Base-by-base conservation (phyloP, 2,329 filamentous ascomycete genomes). In the Cladophialophora yegresii region DNA sequence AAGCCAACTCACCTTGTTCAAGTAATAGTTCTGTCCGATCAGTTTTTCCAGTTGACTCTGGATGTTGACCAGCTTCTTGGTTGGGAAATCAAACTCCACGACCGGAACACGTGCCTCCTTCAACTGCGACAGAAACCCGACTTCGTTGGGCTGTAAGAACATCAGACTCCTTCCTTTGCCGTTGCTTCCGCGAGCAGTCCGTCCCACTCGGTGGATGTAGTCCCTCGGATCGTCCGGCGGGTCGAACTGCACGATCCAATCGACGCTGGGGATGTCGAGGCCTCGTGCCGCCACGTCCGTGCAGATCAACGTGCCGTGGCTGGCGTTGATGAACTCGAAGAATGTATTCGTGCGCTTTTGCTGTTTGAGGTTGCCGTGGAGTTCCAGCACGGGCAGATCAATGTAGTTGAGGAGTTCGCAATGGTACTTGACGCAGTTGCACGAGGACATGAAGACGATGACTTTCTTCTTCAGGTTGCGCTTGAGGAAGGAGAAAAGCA, bases 281-380 rank as follows among this genome's bases (percentile, higher is more conserved):
- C 95, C 95, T 82, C 95, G 85, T 2, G 95, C 95, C 53, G 95
- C 95, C 68, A 99, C 95, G 73, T 99, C 95, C 0, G 95, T 99
- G 80, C 93, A 97, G 71, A 99, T 95, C 60, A 99, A 79, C 0
- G 91, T 96, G 26, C 93, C 95, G 70, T 90, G 86, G 70, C 87
- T 88, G 20, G 93, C 89, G 73, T 93, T 92, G 74, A 87, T 89
- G 76, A 99, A 99, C 76, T 98, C 93, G 77, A 98, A 99, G 77
- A 99, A 99, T 0, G 92, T 96, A 75, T 96, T 96, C 26, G 95
- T 99, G n/a, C 95, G 90, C 78, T 96, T 96, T 79, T 97, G 92
- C 79, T 99, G 95, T 80, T 99, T 99, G 79, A 96, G 92, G 80
- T 99, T 97, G 71, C 92, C 95, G 77, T 96, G 91, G 7, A 96